Conservation (phyloP, 371 early-diverging fungal species). For the Capniomyces stellatus region DNA sequence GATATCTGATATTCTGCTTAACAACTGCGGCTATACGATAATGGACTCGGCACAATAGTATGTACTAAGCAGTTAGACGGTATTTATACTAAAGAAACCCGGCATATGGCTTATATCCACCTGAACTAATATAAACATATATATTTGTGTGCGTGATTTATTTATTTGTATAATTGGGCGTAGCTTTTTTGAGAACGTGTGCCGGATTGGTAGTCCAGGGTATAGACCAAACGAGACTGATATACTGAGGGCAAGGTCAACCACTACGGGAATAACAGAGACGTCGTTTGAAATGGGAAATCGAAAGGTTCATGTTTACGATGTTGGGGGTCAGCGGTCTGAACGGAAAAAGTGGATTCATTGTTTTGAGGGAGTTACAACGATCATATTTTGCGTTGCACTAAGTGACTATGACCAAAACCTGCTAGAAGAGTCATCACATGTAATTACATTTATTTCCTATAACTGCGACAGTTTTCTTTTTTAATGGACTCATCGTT, state of each 20-base stretch:
- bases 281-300: conserved; percentile 69
- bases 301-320: conserved; percentile 76
- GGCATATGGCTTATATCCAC: neutral
- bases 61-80: neutral
- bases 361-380: conserved; percentile 91
- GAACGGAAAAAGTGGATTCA: conserved; percentile 94
- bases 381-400: conserved; percentile 90
- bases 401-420: conserved; percentile 92
- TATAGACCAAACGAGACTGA: conserved; percentile 82
- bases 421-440: conserved; percentile 69
- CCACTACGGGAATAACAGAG: conserved; percentile 79
- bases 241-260: conserved; percentile 64
- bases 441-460: neutral
- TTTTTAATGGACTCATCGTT: too few relatives aligned
- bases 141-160: neutral
- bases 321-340: conserved; percentile 90
- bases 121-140: neutral
- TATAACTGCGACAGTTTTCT: neutral
- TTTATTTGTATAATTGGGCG: neutral
- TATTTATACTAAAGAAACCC: neutral
- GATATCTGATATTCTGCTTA: conserved; percentile 16
- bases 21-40: conserved; percentile 21
- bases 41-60: conserved; percentile 26
- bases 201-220: conserved; percentile 58
- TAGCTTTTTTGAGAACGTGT: conserved; percentile 73